Percentiles rank a stretch among this genome's conserved stretches.
These are phyloP conservation scores for Fusarium xylarioides DNA, from an alignment of 2,329 filamentous ascomycete species.

Conservation along the genomic window DNA sequence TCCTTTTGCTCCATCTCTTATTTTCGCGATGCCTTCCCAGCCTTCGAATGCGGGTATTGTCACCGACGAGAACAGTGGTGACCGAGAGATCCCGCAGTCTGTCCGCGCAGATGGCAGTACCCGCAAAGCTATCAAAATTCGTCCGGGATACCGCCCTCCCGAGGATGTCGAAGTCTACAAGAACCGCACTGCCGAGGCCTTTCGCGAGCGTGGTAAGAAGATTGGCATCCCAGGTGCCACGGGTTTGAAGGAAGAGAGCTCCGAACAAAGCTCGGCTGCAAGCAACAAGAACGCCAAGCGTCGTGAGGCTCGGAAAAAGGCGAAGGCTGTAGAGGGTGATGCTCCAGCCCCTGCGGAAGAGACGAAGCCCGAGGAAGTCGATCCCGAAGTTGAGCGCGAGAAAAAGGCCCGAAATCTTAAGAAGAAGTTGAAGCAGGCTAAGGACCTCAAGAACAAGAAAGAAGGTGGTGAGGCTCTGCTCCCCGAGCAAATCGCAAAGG, in stretches of 20 bases:
- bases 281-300: slow-evolving; percentile 90
- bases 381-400: slow-evolving; percentile 81
- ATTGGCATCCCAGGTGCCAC: slow-evolving; percentile 76
- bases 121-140: slow-evolving; percentile 93
- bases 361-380: slow-evolving; percentile 56
- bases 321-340: slow-evolving; percentile 68
- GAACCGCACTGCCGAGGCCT: slow-evolving; percentile 87
- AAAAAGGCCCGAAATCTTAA: slow-evolving; percentile 92
- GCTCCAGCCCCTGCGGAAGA: slow-evolving; percentile 15
- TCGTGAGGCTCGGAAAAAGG: slow-evolving; percentile 64
- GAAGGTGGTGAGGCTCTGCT: slow-evolving; percentile 83
- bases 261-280: slow-evolving; percentile 58
- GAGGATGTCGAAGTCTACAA: slow-evolving; percentile 98
- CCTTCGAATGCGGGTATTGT: slow-evolving; percentile 77
- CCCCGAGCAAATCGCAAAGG: slow-evolving; percentile 95
- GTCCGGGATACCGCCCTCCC: slow-evolving; percentile 90
- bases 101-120: slow-evolving; percentile 86
- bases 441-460: slow-evolving; percentile 90
- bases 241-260: slow-evolving; percentile 60
- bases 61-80: slow-evolving; percentile 76
- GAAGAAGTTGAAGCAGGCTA: slow-evolving; percentile 95
- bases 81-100: slow-evolving; percentile 90
- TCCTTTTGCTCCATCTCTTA: background rate
- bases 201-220: slow-evolving; percentile 76
- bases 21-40: slow-evolving; percentile 55